Evolutionary conservation across 2,329 filamentous ascomycete species (phyloP).

Genomic region (Ophiognomonia clavigignenti-juglandacearum): DNA sequence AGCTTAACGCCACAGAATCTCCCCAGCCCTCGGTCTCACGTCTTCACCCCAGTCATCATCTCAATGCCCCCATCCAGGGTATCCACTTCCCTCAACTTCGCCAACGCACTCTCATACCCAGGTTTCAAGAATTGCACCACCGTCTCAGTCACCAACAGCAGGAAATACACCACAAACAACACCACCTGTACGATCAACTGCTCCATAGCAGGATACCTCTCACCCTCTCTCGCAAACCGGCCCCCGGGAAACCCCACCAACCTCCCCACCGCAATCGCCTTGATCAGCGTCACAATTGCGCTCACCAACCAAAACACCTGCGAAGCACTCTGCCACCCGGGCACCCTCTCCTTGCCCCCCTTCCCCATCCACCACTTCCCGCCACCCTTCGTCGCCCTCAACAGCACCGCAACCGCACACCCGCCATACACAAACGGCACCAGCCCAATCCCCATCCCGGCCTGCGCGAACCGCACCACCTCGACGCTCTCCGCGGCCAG

Average conservation of each 20-base stretch:
- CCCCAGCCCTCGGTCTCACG: too few relatives aligned
- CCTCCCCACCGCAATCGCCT: slow-evolving; percentile 13
- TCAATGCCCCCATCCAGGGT: not conserved
- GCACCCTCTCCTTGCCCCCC: slow-evolving; percentile 14
- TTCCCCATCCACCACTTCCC: too few relatives aligned
- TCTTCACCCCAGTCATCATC: not conserved
- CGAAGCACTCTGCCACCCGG: slow-evolving; percentile 19
- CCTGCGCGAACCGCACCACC: slow-evolving; percentile 17
- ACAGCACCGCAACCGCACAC: slow-evolving; percentile 12
- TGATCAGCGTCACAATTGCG: slow-evolving; percentile 19
- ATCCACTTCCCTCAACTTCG: not conserved
- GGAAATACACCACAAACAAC: not conserved
- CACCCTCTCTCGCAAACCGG: not conserved
- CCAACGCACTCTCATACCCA: not conserved
- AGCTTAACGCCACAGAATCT: too few relatives aligned
- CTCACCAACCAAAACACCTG: slow-evolving; percentile 20
- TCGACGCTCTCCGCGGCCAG: slow-evolving; percentile 22
- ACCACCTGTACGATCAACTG: not conserved
- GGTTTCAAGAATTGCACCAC: not conserved
- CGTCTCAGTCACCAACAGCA: not conserved
- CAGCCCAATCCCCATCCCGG: slow-evolving; percentile 19
- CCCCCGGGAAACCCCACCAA: not conserved
- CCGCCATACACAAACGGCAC: slow-evolving; percentile 21
- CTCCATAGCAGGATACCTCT: not conserved
- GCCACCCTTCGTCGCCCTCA: slow-evolving; percentile 20